A percentile compares a stretch with the other conserved stretches of the same genome.
Evolutionary conservation across 768 basidiomycete species (phyloP).

Genomic region (Boletus subcaerulescens): DNA sequence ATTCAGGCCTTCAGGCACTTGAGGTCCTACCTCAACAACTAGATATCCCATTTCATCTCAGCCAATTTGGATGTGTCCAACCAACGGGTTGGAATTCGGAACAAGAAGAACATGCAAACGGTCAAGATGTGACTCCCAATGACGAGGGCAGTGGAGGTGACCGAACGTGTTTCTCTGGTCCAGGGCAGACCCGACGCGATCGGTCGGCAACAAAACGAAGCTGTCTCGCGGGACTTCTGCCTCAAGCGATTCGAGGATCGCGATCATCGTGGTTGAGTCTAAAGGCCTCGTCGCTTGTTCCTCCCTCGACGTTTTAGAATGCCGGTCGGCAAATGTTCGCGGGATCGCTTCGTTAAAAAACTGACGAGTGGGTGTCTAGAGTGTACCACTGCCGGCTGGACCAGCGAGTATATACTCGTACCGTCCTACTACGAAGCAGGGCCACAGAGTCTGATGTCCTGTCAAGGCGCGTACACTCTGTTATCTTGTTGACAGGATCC

Average conservation of each 20-base stretch:
- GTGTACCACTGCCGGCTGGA: neutral
- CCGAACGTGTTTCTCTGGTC: too few relatives aligned
- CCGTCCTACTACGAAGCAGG: neutral
- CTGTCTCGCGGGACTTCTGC: conserved; percentile 8
- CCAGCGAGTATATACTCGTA: neutral
- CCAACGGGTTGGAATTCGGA: neutral
- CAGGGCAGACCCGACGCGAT: conserved; percentile 10
- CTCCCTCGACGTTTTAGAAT: conserved; percentile 11
- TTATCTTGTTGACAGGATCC: conserved; percentile 1
- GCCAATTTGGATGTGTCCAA: neutral
- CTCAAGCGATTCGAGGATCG: conserved; percentile 31
- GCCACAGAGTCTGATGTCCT: neutral
- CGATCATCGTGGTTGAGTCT: conserved; percentile 24
- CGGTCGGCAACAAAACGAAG: conserved; percentile 26
- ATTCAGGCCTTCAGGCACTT: conserved; percentile 14
- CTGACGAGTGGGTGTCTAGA: neutral
- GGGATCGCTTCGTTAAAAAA: conserved; percentile 26
- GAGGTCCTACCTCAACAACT: conserved; percentile 17
- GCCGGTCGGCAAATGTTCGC: conserved; percentile 31
- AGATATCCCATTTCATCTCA: neutral
- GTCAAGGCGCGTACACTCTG: neutral
- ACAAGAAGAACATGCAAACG: neutral
- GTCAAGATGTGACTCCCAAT: neutral
- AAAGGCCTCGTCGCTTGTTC: conserved; percentile 29
- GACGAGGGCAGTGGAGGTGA: neutral